Evolutionary conservation across 2,329 filamentous ascomycete species (phyloP), one percentile per base, ranked within the genome.

Genomic region (Ophiostoma piceae): DNA sequence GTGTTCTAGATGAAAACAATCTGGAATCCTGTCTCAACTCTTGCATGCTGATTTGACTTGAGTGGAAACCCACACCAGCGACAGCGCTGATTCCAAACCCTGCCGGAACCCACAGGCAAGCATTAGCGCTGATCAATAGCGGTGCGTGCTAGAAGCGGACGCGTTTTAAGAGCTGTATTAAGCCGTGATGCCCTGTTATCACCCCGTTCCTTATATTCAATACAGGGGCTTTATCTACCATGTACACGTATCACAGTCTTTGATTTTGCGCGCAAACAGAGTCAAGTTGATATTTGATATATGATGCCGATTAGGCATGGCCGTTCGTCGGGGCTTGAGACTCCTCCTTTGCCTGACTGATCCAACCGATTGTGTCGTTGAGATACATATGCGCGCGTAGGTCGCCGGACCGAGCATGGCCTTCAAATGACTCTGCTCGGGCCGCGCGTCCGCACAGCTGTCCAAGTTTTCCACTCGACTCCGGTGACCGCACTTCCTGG

Each of bases 381-480:
- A 84, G 75, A 70, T 81, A 82, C 32, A 79, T 76, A 43, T 79
- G 76, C 1, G 83, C 82, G 9, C 83, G 75, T 14, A 84, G 73
- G 72, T 85, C 83, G 0, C 83, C 83, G 3, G 83, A 84, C 26
- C 82, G 75, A 0, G 83, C 83, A 76, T 86, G 84, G 0, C 82
- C 84, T 73, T 85, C 83, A 69, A 85, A 85, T 9, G 80, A 79
- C 76, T 85, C 84, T 1, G 80, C 82, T 6, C 84, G 74, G 0
- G 84, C 81, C 19, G 81, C 79, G 1, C 84, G 76, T 1, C 81
- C 83, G 73, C 84, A 85, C 1, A 86, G 75, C 3, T 77, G 74
- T 0, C 83, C 84, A 3, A 85, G 76, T 71, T 83, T 76, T 0
- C 81, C 84, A 74, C 82, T 84, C 14, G 80, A 81, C 67, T 81